Percentiles rank a stretch among this genome's conserved stretches.
These are phyloP conservation scores for Leishmania aethiopica DNA, from an alignment of 208 protist genomes.

Conservation along the genomic window DNA sequence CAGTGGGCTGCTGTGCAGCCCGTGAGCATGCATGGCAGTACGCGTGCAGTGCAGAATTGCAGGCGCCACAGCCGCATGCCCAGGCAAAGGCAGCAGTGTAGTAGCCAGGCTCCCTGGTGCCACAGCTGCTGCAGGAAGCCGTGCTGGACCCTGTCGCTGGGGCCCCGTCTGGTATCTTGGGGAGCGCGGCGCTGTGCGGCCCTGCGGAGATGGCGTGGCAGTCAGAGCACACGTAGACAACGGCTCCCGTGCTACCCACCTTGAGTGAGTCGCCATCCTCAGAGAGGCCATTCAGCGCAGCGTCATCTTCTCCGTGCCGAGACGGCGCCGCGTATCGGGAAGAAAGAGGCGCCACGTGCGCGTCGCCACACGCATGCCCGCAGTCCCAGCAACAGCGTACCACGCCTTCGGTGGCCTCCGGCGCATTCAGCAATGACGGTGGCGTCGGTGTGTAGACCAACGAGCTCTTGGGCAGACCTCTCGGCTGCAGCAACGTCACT, in stretches of 20 bases:
- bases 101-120: constrained; percentile 27
- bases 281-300: not conserved
- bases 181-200: not conserved
- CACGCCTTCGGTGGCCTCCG: not conserved
- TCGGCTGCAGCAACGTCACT: not conserved
- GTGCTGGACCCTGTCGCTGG: not conserved
- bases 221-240: constrained; percentile 25
- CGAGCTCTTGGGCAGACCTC: not conserved
- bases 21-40: constrained; percentile 65
- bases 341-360: not conserved
- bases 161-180: not conserved
- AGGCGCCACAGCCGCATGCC: constrained; percentile 68
- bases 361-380: not conserved
- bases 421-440: not conserved
- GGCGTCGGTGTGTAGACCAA: not conserved
- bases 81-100: constrained; percentile 61
- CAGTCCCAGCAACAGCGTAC: constrained; percentile 12
- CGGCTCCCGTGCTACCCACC: not conserved
- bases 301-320: not conserved
- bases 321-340: not conserved
- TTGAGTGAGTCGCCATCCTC: not conserved
- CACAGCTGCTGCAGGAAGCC: constrained; percentile 7
- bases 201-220: constrained; percentile 13
- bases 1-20: constrained; percentile 3
- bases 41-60: constrained; percentile 40